A percentile compares a stretch with the other conserved stretches of the same genome.
Conservation (phyloP, 805 yeast species). For the Teunomyces aglyptinius region DNA sequence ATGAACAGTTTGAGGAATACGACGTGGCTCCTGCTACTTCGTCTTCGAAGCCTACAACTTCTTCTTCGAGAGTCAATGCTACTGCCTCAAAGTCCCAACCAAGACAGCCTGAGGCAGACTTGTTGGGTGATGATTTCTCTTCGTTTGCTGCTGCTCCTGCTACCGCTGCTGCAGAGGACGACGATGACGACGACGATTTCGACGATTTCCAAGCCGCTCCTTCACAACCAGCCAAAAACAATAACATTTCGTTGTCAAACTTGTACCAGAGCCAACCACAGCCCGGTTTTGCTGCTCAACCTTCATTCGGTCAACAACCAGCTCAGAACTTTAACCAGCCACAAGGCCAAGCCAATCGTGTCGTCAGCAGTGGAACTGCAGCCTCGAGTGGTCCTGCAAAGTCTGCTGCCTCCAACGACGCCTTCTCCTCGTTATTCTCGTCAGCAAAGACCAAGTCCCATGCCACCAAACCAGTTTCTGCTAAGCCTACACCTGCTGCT, state of each 20-base stretch:
- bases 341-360: constrained; percentile 11
- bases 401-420: constrained; percentile 46
- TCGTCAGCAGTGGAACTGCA: constrained; percentile 14
- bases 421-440: constrained; percentile 68
- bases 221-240: constrained; percentile 22
- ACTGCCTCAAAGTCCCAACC: constrained; percentile 29
- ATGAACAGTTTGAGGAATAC: constrained; percentile 59
- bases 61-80: constrained; percentile 35
- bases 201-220: constrained; percentile 80
- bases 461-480: constrained; percentile 12
- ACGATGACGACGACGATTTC: constrained; percentile 69
- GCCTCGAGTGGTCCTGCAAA: constrained; percentile 42
- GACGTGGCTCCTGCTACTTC: constrained; percentile 35
- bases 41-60: constrained; percentile 25
- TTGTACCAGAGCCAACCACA: constrained; percentile 26
- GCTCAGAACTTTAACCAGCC: constrained; percentile 3
- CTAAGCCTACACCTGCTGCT: constrained; percentile 6
- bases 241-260: constrained; percentile 21
- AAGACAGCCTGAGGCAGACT: constrained; percentile 43
- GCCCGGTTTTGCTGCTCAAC: constrained; percentile 6
- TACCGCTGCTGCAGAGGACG: constrained; percentile 13
- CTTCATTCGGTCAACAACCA: neutral
- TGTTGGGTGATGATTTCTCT: constrained; percentile 46
- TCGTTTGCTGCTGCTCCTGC: constrained; percentile 18
- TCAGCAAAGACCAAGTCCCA: constrained; percentile 54